These are phyloP conservation scores for Teunomyces kruisii DNA, from an alignment of 805 yeast genomes.

Conservation along the genomic window DNA sequence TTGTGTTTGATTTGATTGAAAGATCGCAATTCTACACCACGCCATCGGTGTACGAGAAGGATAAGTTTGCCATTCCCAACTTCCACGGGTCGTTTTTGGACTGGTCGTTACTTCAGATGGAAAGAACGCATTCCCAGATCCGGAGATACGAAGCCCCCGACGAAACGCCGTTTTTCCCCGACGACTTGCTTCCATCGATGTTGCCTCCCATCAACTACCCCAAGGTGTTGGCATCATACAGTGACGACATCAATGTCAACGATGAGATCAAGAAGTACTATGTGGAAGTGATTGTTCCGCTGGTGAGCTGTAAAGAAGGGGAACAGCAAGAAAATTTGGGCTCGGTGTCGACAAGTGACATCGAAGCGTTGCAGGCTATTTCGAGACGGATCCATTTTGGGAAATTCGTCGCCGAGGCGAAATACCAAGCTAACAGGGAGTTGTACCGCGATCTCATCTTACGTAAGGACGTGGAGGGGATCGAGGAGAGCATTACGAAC, in stretches of 20 bases:
- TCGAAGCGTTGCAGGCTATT: constrained; percentile 82
- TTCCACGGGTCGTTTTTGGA: constrained; percentile 83
- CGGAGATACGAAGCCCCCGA: constrained; percentile 94
- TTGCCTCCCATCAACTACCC: constrained; percentile 83
- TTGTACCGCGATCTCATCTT: constrained; percentile 63
- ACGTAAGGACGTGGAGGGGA: constrained; percentile 65
- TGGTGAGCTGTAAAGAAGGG: constrained; percentile 60
- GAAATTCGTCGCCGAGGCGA: constrained; percentile 95
- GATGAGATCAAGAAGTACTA: constrained; percentile 65
- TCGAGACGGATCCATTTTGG: constrained; percentile 96
- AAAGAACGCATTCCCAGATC: constrained; percentile 63
- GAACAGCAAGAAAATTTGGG: constrained; percentile 88
- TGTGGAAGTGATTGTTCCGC: constrained; percentile 71
- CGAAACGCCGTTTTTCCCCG: constrained; percentile 86
- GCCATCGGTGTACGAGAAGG: constrained; percentile 66
- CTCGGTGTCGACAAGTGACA: constrained; percentile 79
- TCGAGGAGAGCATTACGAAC: constrained; percentile 82
- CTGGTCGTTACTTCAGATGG: constrained; percentile 78
- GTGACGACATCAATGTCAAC: constrained; percentile 76
- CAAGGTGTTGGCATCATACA: constrained; percentile 68
- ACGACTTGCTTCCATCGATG: constrained; percentile 61
- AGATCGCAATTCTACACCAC: constrained; percentile 83
- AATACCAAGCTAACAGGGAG: constrained; percentile 68
- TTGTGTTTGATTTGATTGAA: constrained; percentile 88
- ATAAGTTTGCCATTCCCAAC: constrained; percentile 59